These are phyloP conservation scores for Naganishia onofrii DNA, from an alignment of 768 basidiomycete genomes.

Conservation along the genomic window DNA sequence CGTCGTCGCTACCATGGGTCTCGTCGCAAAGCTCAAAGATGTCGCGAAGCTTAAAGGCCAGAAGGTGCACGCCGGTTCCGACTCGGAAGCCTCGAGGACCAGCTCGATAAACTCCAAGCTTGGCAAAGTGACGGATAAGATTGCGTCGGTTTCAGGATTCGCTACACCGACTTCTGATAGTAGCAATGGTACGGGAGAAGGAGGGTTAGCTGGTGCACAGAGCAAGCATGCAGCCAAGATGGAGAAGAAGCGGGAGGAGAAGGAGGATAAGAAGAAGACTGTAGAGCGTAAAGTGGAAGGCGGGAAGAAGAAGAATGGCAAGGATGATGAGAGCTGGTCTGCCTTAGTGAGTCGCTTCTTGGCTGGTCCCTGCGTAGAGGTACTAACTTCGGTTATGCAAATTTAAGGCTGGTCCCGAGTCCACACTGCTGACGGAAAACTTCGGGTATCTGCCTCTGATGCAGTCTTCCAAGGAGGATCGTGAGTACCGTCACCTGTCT, in stretches of 20 bases:
- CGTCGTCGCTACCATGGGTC: neutral
- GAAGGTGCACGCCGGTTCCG: constrained; percentile 14
- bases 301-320: constrained; percentile 52
- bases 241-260: constrained; percentile 63
- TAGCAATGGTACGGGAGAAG: neutral
- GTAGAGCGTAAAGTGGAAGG: constrained; percentile 66
- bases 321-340: constrained; percentile 20
- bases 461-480: constrained; percentile 23
- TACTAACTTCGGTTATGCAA: constrained; percentile 34
- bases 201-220: neutral
- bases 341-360: constrained; percentile 28
- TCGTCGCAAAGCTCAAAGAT: constrained; percentile 19
- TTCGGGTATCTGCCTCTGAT: constrained; percentile 25
- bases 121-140: neutral
- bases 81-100: neutral
- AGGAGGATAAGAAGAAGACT: constrained; percentile 66
- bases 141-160: neutral
- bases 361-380: constrained; percentile 54
- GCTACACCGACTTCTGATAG: neutral
- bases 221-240: constrained; percentile 13
- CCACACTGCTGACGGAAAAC: constrained; percentile 12
- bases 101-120: neutral
- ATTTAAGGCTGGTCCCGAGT: neutral
- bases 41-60: constrained; percentile 20
- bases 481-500: neutral